Percentiles rank a stretch among this genome's conserved stretches.
Evolutionary conservation across 495 filamentous ascomycete species (phyloP).

Genomic region (Penicillium longicatenatum): DNA sequence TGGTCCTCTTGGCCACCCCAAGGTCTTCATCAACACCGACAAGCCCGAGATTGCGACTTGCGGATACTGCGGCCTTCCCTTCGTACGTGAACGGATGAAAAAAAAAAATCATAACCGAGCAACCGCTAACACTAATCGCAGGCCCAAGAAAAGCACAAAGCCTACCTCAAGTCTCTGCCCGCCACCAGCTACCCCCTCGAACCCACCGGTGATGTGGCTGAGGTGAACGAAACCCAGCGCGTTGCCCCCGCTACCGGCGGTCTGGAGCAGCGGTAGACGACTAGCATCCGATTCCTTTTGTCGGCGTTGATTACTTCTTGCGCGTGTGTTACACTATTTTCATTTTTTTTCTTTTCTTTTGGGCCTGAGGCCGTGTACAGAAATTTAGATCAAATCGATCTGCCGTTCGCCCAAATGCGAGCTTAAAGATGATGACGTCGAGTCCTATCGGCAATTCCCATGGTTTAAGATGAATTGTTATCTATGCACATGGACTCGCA

Average conservation of each 20-base stretch:
- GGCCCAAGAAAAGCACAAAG: constrained; percentile 85
- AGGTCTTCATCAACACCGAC: constrained; percentile 96
- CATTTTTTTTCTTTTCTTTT: constrained; percentile 25
- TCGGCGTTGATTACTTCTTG: constrained; percentile 45
- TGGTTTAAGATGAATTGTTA: not conserved
- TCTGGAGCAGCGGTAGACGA: constrained; percentile 53
- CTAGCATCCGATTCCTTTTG: constrained; percentile 36
- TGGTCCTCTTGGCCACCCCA: constrained; percentile 86
- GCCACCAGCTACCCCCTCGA: constrained; percentile 75
- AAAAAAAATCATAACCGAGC: not conserved
- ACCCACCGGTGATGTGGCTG: constrained; percentile 48
- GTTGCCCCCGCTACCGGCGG: constrained; percentile 53
- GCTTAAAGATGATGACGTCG: not conserved
- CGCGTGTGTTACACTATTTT: constrained; percentile 24
- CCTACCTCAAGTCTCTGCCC: constrained; percentile 77
- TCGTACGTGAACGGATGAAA: constrained; percentile 58
- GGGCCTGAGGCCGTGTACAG: constrained; percentile 38
- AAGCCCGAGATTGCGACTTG: constrained; percentile 91
- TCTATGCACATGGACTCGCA: not conserved
- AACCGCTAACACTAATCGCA: constrained; percentile 31
- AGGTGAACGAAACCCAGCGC: constrained; percentile 57
- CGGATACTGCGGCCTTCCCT: constrained; percentile 93
- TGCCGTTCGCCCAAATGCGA: constrained; percentile 19
- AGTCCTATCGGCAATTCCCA: not conserved
- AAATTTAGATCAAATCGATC: constrained; percentile 36